These are phyloP conservation scores for Teratosphaeria zuluensis DNA, from an alignment of 2,329 filamentous ascomycete species.

Conservation along the genomic window DNA sequence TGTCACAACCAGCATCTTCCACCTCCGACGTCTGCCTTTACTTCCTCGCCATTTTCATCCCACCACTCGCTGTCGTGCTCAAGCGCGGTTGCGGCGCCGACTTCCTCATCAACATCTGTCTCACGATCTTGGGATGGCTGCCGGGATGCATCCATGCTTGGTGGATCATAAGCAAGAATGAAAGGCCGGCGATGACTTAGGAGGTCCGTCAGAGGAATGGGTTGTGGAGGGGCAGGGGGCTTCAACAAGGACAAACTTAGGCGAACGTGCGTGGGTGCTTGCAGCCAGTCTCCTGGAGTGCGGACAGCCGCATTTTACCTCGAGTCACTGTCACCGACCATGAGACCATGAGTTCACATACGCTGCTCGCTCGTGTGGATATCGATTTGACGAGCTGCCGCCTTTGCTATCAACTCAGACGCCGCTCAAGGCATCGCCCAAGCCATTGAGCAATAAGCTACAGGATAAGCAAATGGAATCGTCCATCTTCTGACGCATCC, in stretches of 20 bases:
- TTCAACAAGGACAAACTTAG: no score
- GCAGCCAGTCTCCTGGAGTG: no score
- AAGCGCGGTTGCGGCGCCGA: conserved; percentile 41
- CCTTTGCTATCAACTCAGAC: neutral
- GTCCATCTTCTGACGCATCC: neutral
- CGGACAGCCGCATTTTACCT: no score
- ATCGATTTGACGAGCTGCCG: neutral
- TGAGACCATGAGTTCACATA: neutral
- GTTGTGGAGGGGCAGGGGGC: no score
- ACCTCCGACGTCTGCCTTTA: neutral
- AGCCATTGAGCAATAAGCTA: neutral
- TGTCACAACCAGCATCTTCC: neutral
- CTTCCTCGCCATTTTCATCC: conserved; percentile 69
- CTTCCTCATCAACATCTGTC: conserved; percentile 32
- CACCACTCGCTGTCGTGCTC: conserved; percentile 40
- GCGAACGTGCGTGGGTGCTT: no score
- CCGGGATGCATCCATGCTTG: conserved; percentile 42
- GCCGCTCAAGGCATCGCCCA: neutral
- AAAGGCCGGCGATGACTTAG: neutral
- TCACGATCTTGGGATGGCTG: conserved; percentile 49
- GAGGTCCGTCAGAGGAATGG: neutral
- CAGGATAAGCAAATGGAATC: neutral
- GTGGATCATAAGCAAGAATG: neutral
- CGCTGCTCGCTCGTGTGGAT: neutral
- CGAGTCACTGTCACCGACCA: no score